Evolutionary conservation across 2,329 filamentous ascomycete genomes (phyloP).

Genomic region (Claviceps sp.): DNA sequence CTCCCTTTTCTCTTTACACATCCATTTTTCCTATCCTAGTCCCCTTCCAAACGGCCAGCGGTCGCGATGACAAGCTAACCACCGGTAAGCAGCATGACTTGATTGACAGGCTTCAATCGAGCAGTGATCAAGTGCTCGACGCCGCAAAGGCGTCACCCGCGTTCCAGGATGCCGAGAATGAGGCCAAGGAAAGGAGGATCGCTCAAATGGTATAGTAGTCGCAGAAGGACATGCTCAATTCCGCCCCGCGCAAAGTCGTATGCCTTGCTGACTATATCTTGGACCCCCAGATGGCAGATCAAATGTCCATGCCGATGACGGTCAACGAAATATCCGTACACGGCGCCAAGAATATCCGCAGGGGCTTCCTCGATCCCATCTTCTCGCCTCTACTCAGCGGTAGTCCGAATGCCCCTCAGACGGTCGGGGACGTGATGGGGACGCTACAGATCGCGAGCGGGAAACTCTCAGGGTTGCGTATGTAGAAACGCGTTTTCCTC

Average conservation of each 20-base stretch:
- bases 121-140: slow-evolving; percentile 23
- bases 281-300: slow-evolving; percentile 38
- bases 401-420: slow-evolving; percentile 54
- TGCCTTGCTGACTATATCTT: too few species aligned
- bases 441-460: slow-evolving; percentile 57
- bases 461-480: slow-evolving; percentile 73
- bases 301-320: slow-evolving; percentile 75
- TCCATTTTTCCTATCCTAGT: neutral
- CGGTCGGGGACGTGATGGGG: slow-evolving; percentile 63
- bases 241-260: too few species aligned
- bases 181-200: slow-evolving; percentile 25
- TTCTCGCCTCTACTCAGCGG: slow-evolving; percentile 64
- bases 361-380: slow-evolving; percentile 68
- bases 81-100: slow-evolving; percentile 16
- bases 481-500: slow-evolving; percentile 9
- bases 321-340: slow-evolving; percentile 77
- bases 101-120: slow-evolving; percentile 26
- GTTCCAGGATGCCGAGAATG: slow-evolving; percentile 23
- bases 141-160: slow-evolving; percentile 25
- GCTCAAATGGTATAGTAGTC: slow-evolving; percentile 21
- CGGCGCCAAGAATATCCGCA: slow-evolving; percentile 71
- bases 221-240: neutral
- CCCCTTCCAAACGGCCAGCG: neutral
- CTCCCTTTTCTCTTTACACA: neutral
- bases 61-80: neutral